These are phyloP conservation scores for Prunus mira DNA, from an alignment of 306 rosid genomes.

Conservation along the genomic window DNA sequence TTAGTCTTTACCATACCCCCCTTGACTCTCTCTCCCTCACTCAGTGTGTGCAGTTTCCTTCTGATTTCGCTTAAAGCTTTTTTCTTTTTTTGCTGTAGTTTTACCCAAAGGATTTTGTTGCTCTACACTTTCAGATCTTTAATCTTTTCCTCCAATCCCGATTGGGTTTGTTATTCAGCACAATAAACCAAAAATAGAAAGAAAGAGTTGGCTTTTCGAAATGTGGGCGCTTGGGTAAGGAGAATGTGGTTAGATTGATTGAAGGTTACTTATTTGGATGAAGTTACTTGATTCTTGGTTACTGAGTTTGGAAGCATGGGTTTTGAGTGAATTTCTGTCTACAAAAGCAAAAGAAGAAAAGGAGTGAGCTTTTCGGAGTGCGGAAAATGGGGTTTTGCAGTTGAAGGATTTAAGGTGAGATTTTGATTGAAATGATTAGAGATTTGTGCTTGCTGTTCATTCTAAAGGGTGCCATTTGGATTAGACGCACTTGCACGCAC, in stretches of 20 bases:
- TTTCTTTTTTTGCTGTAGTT: background rate
- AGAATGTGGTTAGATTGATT: conserved; percentile 12
- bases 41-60: background rate
- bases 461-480: background rate
- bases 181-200: background rate
- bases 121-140: conserved; percentile 25
- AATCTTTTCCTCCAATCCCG: conserved; percentile 1
- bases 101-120: background rate
- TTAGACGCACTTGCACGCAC: too few relatives aligned
- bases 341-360: background rate
- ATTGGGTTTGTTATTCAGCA: background rate
- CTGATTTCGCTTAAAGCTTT: background rate
- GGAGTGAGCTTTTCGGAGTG: conserved; percentile 11
- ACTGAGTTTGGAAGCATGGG: conserved; percentile 14
- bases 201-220: conserved; percentile 16
- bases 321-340: conserved; percentile 15
- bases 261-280: conserved; percentile 21
- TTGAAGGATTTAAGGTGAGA: conserved; percentile 37
- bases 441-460: conserved; percentile 7
- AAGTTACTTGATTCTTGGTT: conserved; percentile 20
- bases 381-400: conserved; percentile 31
- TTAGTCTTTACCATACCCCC: background rate
- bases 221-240: conserved; percentile 18
- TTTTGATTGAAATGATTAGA: conserved; percentile 21
- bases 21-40: background rate